These are phyloP conservation scores for Mucor mucedo DNA, from an alignment of 371 early-diverging fungal genomes.

Conservation along the genomic window DNA sequence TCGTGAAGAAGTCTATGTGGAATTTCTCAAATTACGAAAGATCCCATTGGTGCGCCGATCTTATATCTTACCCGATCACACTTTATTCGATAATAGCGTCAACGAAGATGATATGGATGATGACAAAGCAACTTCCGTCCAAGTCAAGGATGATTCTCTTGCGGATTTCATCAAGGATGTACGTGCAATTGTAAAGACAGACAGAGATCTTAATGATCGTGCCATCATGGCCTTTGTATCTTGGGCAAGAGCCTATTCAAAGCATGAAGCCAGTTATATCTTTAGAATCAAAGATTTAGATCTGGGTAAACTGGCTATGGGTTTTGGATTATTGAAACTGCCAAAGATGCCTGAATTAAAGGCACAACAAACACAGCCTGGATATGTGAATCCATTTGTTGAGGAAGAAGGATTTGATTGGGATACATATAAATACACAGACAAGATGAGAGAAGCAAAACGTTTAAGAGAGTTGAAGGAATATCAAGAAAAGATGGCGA, in stretches of 20 bases:
- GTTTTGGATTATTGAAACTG: conserved; percentile 79
- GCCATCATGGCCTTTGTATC: conserved; percentile 90
- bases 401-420: conserved; percentile 34
- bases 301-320: conserved; percentile 71
- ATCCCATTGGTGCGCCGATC: conserved; percentile 70
- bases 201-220: conserved; percentile 77
- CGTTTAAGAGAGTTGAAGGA: conserved; percentile 66
- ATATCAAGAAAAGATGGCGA: conserved; percentile 37
- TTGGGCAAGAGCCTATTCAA: conserved; percentile 86
- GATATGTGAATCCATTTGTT: conserved; percentile 3
- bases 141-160: conserved; percentile 54
- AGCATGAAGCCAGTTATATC: conserved; percentile 92
- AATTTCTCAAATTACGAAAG: conserved; percentile 86
- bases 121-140: conserved; percentile 33
- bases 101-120: conserved; percentile 38
- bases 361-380: conserved; percentile 16
- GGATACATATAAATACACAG: conserved; percentile 67
- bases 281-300: conserved; percentile 89
- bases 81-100: conserved; percentile 25
- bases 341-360: conserved; percentile 95
- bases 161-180: conserved; percentile 55
- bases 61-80: conserved; percentile 46
- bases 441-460: conserved; percentile 79
- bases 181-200: conserved; percentile 60
- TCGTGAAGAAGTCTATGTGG: conserved; percentile 89